Evolutionary conservation across 495 filamentous ascomycete genomes (phyloP), one percentile per base, ranked within the genome.

Genomic region (Cetradonia linearis): DNA sequence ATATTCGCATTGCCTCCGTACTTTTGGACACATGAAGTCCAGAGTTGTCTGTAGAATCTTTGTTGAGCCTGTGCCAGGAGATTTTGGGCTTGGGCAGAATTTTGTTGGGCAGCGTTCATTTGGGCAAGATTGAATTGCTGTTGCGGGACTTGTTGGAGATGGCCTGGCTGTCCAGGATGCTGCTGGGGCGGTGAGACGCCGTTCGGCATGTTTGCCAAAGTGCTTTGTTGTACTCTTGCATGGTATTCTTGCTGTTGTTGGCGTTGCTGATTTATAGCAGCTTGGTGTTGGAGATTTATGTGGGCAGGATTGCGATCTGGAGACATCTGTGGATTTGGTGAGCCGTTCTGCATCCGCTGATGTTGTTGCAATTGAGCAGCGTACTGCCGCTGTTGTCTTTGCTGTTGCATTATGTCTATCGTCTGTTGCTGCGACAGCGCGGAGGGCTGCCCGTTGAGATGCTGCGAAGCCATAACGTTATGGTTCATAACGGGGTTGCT

Each of bases 401-500:
- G 75, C 16, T 31, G 57, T 37, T 25, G 4, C 50, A 74, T 52
- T 62, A 72, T 70, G 50, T 69, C 62, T 25, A 36, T n/a, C 11
- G 70, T 70, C 59, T 74, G 70, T 65, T 76, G 71, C 10, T 71
- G 70, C 18, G 67, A 65, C 9, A 77, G 56, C 38, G 76, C 73
- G 10, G 65, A 62, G 13, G 68, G 70, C 64, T 71, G 63, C 74
- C 73, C 52, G 30, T 81, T 62, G 23, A 59, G 25, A 58, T 56
- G 63, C 28, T 65, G 60, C 74, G 65, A 47, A 61, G 65, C 65
- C 61, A 81, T 75, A 67, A 81, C 77, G 38, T 70, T 71, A 56
- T 80, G 81, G 53, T 72, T 74, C 72, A 84, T 80, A 48, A 83
- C 75, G 5, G 82, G 81, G 4, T 77, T 81, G 47, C 80, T 77